Conservation (phyloP, 257 asterid species). For the Solanum megistacrolobum region DNA sequence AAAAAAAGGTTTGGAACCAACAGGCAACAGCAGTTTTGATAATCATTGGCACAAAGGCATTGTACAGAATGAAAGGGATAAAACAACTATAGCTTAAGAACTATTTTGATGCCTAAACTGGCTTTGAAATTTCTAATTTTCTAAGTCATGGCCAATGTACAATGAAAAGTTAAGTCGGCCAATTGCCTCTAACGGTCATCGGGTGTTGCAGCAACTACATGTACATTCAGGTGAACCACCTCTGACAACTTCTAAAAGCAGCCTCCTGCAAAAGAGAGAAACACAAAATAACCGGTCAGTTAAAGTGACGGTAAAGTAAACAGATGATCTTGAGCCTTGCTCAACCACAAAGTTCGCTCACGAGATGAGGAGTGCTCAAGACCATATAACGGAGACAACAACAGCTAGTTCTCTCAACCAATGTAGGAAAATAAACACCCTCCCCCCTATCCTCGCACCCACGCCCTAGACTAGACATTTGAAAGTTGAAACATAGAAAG, state of each 20-base stretch:
- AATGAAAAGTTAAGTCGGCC: slow-evolving; percentile 11
- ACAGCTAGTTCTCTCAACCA: not conserved
- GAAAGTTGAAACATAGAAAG: not conserved
- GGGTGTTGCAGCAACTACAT: slow-evolving; percentile 21
- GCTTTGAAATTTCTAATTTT: slow-evolving; percentile 1
- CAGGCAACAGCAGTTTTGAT: no score
- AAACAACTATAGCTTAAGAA: not conserved
- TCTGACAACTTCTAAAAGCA: slow-evolving; percentile 1
- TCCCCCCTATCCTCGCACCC: not conserved
- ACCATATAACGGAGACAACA: not conserved
- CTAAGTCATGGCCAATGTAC: slow-evolving; percentile 10
- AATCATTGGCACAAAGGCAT: not conserved
- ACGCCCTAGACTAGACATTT: not conserved
- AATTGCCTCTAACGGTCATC: slow-evolving; percentile 4
- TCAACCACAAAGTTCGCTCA: not conserved
- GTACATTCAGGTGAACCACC: slow-evolving; percentile 20
- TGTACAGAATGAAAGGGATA: not conserved
- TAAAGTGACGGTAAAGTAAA: not conserved
- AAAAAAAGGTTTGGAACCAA: no score
- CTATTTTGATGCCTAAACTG: not conserved
- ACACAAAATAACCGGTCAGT: not conserved
- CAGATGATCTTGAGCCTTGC: not conserved
- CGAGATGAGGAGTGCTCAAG: not conserved
- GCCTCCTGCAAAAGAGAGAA: slow-evolving; percentile 11
- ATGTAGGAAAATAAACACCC: not conserved